Conservation (phyloP, 225 moss, liverwort and hornwort genomes). For the Straminergon stramineum region DNA sequence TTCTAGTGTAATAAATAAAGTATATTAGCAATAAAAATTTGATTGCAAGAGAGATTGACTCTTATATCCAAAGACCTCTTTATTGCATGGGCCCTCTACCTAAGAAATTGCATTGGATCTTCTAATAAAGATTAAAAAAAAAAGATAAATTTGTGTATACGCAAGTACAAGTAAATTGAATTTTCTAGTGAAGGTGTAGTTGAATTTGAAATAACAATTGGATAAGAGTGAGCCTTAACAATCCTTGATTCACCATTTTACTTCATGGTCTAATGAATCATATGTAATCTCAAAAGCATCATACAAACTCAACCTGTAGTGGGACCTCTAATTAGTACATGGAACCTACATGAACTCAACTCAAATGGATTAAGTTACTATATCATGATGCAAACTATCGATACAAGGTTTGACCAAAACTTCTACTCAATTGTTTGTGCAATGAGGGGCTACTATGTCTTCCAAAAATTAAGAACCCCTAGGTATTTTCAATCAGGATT, state of each 20-base stretch:
- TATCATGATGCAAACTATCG: background rate
- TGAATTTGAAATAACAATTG: background rate
- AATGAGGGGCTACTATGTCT: fast-evolving
- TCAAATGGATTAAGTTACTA: background rate
- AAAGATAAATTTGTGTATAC: fast-evolving
- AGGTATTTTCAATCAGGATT: background rate
- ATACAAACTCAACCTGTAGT: background rate
- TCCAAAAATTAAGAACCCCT: background rate
- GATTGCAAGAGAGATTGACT: fast-evolving
- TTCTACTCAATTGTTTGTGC: background rate
- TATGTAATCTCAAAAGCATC: background rate
- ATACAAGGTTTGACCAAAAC: background rate
- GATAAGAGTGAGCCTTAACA: background rate
- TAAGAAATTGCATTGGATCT: background rate
- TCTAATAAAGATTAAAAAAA: background rate
- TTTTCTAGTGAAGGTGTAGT: background rate
- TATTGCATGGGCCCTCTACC: background rate
- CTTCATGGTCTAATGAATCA: background rate
- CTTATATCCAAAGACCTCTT: background rate
- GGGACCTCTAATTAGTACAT: background rate
- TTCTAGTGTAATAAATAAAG: too few relatives aligned
- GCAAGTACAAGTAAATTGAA: background rate
- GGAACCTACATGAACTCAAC: background rate
- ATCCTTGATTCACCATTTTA: background rate
- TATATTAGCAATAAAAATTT: background rate